These are phyloP conservation scores for Buddleja alternifolia DNA, from an alignment of 257 asterid species.

Conservation along the genomic window DNA sequence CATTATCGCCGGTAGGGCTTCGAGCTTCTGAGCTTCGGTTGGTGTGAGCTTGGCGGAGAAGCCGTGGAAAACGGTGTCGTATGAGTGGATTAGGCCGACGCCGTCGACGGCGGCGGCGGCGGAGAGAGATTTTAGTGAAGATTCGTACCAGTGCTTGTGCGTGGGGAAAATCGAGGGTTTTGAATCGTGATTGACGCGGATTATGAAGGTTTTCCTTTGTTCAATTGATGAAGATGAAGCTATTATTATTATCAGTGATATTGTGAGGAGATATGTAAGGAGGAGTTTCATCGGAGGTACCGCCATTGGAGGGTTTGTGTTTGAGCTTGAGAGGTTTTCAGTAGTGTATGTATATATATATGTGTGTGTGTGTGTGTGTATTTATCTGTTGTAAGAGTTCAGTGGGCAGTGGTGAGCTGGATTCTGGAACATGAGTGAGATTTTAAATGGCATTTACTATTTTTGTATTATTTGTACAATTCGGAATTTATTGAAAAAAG, in stretches of 20 bases:
- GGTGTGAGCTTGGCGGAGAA: conserved; percentile 69
- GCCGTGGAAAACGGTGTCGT: conserved; percentile 73
- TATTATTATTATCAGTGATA: neutral
- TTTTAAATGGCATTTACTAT: too few species aligned
- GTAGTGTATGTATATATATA: too few species aligned
- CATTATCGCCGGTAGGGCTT: conserved; percentile 39
- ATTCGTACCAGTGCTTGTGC: conserved; percentile 67
- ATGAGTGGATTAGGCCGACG: conserved; percentile 51
- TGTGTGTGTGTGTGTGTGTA: conserved; percentile 17
- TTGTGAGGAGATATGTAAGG: neutral
- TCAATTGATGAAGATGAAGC: conserved; percentile 19
- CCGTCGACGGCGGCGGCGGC: neutral
- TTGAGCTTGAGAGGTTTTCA: conserved; percentile 31
- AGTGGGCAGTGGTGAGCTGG: conserved; percentile 22
- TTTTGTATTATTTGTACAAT: too few species aligned
- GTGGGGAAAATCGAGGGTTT: conserved; percentile 75
- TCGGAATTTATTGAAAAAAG: too few species aligned
- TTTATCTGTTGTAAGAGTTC: conserved; percentile 16
- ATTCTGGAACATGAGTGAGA: too few species aligned
- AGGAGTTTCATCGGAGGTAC: conserved; percentile 14
- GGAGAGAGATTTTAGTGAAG: conserved; percentile 51
- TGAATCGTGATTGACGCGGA: conserved; percentile 57
- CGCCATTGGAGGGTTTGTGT: conserved; percentile 37
- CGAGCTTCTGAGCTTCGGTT: conserved; percentile 49
- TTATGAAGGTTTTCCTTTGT: conserved; percentile 45